phyloP scores from a whole-genome alignment of 1,284 basidiomycete species.

The Ceratobasidium sp. region DNA sequence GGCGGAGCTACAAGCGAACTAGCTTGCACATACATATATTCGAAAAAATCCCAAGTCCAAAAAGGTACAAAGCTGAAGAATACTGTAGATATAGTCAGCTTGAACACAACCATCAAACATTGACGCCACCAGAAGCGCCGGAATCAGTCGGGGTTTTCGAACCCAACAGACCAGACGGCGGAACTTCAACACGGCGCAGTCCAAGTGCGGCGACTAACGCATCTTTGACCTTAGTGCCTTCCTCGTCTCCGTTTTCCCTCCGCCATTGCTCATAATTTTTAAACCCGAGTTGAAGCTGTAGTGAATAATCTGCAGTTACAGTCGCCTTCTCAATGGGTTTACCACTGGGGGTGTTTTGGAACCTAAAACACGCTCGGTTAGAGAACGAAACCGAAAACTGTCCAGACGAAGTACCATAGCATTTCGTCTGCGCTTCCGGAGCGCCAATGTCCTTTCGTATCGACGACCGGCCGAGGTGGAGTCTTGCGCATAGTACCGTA shows the following conservation, averaged over 20 bases:
- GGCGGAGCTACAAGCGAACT: too few relatives aligned
- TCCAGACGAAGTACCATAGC: neutral
- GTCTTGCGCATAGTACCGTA: conserved; percentile 25
- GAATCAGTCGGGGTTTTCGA: neutral
- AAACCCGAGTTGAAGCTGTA: conserved; percentile 43
- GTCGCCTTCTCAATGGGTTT: conserved; percentile 29
- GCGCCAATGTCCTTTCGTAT: conserved; percentile 24
- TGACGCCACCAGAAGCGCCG: too few relatives aligned
- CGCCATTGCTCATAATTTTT: conserved; percentile 30
- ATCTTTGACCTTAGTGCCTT: neutral
- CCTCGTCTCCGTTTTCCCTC: neutral
- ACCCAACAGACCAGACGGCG: neutral
- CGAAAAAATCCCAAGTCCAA: too few relatives aligned
- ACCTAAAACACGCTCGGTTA: conserved; percentile 2
- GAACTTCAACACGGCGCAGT: conserved; percentile 18
- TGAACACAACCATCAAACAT: too few relatives aligned
- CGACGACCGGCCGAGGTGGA: neutral
- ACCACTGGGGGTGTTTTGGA: conserved; percentile 41
- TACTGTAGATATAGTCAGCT: too few relatives aligned
- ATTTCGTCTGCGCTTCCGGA: conserved; percentile 38
- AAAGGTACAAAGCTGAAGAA: too few relatives aligned
- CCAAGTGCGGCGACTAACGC: neutral
- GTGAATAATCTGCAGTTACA: conserved; percentile 40
- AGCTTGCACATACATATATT: too few relatives aligned
- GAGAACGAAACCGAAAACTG: neutral